A percentile compares a stretch with the other conserved stretches of the same genome.
phyloP scores from a whole-genome alignment of 2,329 filamentous ascomycete genomes.

The Capronia americana region DNA sequence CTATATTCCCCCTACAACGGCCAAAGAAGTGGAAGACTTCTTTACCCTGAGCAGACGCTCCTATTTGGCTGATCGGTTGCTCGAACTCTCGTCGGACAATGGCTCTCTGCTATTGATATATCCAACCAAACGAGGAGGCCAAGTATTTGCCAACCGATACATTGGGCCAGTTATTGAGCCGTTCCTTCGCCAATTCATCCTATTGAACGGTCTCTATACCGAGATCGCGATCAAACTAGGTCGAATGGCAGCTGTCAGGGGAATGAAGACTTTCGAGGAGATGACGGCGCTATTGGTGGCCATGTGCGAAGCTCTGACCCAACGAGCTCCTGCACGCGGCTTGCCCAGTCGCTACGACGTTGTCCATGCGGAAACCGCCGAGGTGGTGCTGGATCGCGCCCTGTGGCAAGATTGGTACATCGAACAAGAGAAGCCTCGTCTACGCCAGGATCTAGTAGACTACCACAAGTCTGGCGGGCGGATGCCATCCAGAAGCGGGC shows the following conservation, averaged over 20 bases:
- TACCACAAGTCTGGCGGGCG: conserved; percentile 43
- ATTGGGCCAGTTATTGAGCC: conserved; percentile 68
- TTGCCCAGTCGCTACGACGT: conserved; percentile 51
- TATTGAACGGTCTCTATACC: conserved; percentile 64
- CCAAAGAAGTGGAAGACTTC: conserved; percentile 64
- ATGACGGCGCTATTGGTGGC: conserved; percentile 52
- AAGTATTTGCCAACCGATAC: conserved; percentile 65
- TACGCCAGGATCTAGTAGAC: conserved; percentile 51
- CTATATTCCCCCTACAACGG: conserved; percentile 68
- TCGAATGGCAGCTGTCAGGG: conserved; percentile 59
- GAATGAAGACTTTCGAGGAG: conserved; percentile 62
- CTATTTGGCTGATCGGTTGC: conserved; percentile 65
- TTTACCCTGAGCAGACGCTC: conserved; percentile 63
- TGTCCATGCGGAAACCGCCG: conserved; percentile 59
- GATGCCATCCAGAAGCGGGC: conserved; percentile 44
- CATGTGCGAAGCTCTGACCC: conserved; percentile 49
- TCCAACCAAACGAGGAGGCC: conserved; percentile 63
- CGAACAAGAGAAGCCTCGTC: conserved; percentile 67
- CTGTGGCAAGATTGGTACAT: conserved; percentile 70
- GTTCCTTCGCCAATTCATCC: conserved; percentile 63
- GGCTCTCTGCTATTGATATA: conserved; percentile 69
- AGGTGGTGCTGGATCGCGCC: conserved; percentile 57
- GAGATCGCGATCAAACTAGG: conserved; percentile 63
- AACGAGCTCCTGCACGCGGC: conserved; percentile 41
- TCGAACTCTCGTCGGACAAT: conserved; percentile 63